Evolutionary conservation across 2,329 filamentous ascomycete genomes (phyloP).

Genomic region (Xylariaceae sp.): DNA sequence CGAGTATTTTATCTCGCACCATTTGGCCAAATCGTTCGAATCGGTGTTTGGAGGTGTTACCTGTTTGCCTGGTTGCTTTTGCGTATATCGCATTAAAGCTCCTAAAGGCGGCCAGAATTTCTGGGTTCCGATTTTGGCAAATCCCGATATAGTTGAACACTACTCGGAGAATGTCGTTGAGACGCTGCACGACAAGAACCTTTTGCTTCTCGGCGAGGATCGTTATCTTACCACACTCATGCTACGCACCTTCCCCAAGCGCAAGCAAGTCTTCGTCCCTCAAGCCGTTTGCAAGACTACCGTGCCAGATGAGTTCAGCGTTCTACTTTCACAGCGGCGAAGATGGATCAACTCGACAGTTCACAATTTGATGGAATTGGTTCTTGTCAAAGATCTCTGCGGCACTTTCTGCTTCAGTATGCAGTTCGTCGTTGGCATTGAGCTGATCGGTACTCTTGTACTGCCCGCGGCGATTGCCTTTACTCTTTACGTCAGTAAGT

Average conservation of each 20-base stretch:
- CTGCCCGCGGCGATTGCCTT: slow-evolving; percentile 95
- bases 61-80: slow-evolving; percentile 97
- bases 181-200: slow-evolving; percentile 95
- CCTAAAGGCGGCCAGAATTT: slow-evolving; percentile 98
- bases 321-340: slow-evolving; percentile 88
- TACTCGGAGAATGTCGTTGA: slow-evolving; percentile 99
- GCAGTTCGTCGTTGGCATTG: slow-evolving; percentile 97
- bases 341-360: slow-evolving; percentile 99
- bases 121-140: slow-evolving; percentile 97
- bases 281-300: slow-evolving; percentile 99
- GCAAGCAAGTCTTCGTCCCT: slow-evolving; percentile 97
- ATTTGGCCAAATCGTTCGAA: slow-evolving; percentile 94
- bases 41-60: slow-evolving; percentile 98
- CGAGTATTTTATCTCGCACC: slow-evolving; percentile 99
- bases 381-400: slow-evolving; percentile 91
- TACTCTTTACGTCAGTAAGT: slow-evolving; percentile 90
- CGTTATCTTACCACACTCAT: slow-evolving; percentile 95
- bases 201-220: slow-evolving; percentile 92
- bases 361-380: slow-evolving; percentile 96
- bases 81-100: slow-evolving; percentile 99
- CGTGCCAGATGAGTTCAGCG: slow-evolving; percentile 87
- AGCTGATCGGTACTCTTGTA: slow-evolving; percentile 90
- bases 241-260: slow-evolving; percentile 97
- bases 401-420: slow-evolving; percentile 99
- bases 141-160: slow-evolving; percentile 97